Percentiles rank a stretch among this genome's conserved stretches.
Conservation (phyloP, 805 yeast species). For the Hermanozyma aechmeae region DNA sequence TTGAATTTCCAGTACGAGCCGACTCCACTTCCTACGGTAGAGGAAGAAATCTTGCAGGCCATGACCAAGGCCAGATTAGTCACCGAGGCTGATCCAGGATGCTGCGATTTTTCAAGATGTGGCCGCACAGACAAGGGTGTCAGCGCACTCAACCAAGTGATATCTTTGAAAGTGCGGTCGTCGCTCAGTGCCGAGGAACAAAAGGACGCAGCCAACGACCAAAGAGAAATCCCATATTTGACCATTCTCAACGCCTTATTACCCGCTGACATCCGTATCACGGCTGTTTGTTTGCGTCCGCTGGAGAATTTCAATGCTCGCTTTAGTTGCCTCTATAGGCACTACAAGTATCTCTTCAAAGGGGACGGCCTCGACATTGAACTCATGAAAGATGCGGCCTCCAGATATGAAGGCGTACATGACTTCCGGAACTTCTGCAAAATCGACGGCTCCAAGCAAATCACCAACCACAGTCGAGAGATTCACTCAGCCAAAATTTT, state of each 20-base stretch:
- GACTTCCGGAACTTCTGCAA: conserved; percentile 95
- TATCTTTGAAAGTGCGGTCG: conserved; percentile 71
- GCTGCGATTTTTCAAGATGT: conserved; percentile 75
- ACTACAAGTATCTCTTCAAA: conserved; percentile 74
- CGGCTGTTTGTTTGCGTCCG: conserved; percentile 74
- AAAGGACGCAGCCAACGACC: conserved; percentile 43
- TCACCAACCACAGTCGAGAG: conserved; percentile 63
- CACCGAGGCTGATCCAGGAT: conserved; percentile 46
- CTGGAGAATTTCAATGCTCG: conserved; percentile 83
- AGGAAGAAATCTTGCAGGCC: conserved; percentile 65
- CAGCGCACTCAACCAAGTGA: conserved; percentile 93
- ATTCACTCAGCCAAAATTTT: conserved; percentile 46
- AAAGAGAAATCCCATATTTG: conserved; percentile 66
- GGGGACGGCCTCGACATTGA: conserved; percentile 49
- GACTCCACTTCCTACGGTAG: conserved; percentile 82
- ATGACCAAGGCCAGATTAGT: conserved; percentile 59
- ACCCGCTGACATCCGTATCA: conserved; percentile 78
- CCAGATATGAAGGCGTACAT: conserved; percentile 57
- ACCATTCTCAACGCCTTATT: conserved; percentile 64
- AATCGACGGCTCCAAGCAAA: conserved; percentile 89
- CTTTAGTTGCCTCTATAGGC: conserved; percentile 80
- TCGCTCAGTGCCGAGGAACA: conserved; percentile 57
- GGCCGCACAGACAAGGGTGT: conserved; percentile 97
- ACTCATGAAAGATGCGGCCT: conserved; percentile 62
- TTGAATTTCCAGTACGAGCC: conserved; percentile 71